Evolutionary conservation across 2,329 filamentous ascomycete species (phyloP).

Genomic region (Fusarium sp.): DNA sequence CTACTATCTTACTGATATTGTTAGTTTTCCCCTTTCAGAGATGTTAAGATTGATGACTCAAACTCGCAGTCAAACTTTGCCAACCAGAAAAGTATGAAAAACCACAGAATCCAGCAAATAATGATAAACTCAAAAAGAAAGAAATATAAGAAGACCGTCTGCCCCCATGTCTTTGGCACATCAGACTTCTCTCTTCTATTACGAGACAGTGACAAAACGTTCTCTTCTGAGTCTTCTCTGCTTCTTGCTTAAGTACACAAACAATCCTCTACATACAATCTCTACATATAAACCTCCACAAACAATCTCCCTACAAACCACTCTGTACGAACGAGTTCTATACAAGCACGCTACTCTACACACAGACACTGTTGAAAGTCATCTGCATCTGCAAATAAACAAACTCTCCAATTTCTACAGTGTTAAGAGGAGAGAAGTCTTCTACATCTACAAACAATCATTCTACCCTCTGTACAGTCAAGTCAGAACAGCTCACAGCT

Average conservation of each 20-base stretch:
- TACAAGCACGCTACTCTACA: neutral
- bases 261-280: neutral
- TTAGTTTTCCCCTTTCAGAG: fast-evolving
- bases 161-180: fast-evolving
- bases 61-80: neutral
- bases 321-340: neutral
- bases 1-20: fast-evolving
- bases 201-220: neutral
- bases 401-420: neutral
- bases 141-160: neutral
- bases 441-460: neutral
- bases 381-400: neutral
- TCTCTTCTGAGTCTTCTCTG: neutral
- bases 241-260: neutral
- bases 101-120: neutral
- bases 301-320: neutral
- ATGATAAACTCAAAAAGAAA: neutral
- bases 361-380: neutral
- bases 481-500: too few relatives aligned
- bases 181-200: neutral
- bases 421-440: neutral
- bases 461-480: neutral
- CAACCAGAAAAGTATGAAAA: neutral
- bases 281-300: neutral
- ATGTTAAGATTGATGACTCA: neutral